Percentiles rank a stretch among this genome's conserved stretches.
These are phyloP conservation scores for Acanthamoeba royreba DNA, from an alignment of 208 protist genomes.

Conservation along the genomic window DNA sequence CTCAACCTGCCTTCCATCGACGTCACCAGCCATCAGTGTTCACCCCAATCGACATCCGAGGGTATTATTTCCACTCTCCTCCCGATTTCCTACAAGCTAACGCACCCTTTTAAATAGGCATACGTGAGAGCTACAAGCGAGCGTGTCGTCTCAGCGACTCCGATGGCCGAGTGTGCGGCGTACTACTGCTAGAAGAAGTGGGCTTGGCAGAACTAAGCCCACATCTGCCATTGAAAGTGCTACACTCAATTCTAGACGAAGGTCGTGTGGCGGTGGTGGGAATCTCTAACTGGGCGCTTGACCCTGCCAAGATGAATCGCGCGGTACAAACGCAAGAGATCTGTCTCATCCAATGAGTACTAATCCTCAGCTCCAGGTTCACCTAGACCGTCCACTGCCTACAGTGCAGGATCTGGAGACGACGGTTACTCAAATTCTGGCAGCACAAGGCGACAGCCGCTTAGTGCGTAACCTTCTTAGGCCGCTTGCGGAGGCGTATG, in stretches of 20 bases:
- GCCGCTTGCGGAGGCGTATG: neutral
- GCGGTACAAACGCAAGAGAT: conserved; percentile 29
- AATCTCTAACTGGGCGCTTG: conserved; percentile 84
- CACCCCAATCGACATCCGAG: neutral
- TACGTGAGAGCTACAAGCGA: conserved; percentile 23
- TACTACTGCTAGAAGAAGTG: conserved; percentile 85
- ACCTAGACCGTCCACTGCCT: neutral
- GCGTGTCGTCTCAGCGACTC: neutral
- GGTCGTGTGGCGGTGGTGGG: conserved; percentile 73
- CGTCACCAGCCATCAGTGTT: conserved; percentile 27
- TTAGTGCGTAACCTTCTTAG: neutral
- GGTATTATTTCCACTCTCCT: neutral
- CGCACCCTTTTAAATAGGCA: neutral
- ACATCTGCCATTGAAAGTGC: conserved; percentile 83
- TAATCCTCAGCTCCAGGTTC: neutral
- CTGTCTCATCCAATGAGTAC: conserved; percentile 29
- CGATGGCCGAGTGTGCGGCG: conserved; percentile 47
- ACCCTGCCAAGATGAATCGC: conserved; percentile 88
- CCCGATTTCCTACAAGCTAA: neutral
- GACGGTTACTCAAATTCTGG: neutral
- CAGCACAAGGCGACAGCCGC: neutral
- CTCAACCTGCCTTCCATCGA: neutral
- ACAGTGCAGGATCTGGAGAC: neutral
- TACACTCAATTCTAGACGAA: conserved; percentile 79
- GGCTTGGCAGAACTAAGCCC: conserved; percentile 81